Evolutionary conservation across 164 flowering plant genomes (phyloP).

Genomic region (Berberis thunbergii): DNA sequence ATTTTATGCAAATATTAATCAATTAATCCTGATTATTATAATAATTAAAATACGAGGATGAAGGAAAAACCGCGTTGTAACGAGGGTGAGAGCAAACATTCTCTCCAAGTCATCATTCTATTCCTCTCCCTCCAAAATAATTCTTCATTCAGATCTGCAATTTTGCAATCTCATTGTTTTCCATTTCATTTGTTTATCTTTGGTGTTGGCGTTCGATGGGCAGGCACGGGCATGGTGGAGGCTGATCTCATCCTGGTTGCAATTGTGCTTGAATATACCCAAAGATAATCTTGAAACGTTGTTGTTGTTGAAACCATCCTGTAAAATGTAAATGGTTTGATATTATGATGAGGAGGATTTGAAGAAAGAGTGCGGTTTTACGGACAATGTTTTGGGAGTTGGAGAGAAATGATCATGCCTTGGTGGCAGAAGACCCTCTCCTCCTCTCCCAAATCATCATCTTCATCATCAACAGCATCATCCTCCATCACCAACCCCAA

Average conservation of each 20-base stretch:
- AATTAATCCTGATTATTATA: no score
- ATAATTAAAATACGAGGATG: no score
- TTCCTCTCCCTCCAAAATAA: no score
- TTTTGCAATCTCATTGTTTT: no score
- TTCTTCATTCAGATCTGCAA: no score
- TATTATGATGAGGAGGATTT: background rate
- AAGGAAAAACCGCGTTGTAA: no score
- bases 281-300: background rate
- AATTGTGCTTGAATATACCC: background rate
- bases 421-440: conserved; percentile 29
- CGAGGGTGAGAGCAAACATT: no score
- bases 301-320: background rate
- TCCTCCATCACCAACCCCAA: background rate
- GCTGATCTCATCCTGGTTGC: background rate
- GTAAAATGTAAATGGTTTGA: background rate
- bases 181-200: no score
- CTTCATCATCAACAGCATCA: background rate
- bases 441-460: conserved; percentile 8
- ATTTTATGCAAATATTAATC: no score
- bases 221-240: background rate
- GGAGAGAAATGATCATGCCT: conserved; percentile 22
- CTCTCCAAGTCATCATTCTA: no score
- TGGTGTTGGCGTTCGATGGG: no score
- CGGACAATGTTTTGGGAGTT: conserved; percentile 17
- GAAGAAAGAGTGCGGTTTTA: background rate